phyloP scores from a whole-genome alignment of 768 basidiomycete species.

The Infundibulicybe gibba region DNA sequence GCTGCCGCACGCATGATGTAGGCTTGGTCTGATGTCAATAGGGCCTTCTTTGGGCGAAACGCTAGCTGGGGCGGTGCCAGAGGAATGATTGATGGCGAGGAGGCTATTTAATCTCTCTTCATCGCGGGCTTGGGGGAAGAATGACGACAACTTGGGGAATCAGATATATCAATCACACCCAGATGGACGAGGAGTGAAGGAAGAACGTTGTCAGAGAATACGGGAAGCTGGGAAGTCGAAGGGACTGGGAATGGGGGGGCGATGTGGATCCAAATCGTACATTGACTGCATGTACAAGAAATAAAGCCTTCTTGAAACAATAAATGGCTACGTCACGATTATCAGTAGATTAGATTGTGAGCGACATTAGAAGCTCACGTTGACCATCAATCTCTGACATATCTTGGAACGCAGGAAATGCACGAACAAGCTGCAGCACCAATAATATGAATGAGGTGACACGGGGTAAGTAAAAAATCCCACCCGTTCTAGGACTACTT shows the following conservation, averaged over 20 bases:
- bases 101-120: conserved; percentile 33
- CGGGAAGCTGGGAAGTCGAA: conserved; percentile 51
- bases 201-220: conserved; percentile 80
- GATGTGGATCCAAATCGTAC: conserved; percentile 60
- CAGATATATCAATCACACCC: conserved; percentile 67
- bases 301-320: conserved; percentile 88
- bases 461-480: conserved; percentile 11
- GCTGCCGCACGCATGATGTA: conserved; percentile 77
- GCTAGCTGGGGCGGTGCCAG: conserved; percentile 10
- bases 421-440: conserved; percentile 58
- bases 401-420: conserved; percentile 81
- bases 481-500: conserved; percentile 63
- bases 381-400: conserved; percentile 63
- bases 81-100: conserved; percentile 20
- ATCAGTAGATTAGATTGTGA: background rate
- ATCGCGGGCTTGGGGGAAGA: conserved; percentile 48
- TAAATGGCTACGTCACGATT: conserved; percentile 58
- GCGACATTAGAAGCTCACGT: conserved; percentile 38
- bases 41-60: conserved; percentile 39
- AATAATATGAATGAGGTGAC: conserved; percentile 7
- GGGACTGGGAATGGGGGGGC: conserved; percentile 62
- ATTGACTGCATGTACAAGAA: conserved; percentile 67
- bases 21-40: conserved; percentile 56
- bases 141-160: conserved; percentile 33
- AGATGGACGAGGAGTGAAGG: conserved; percentile 81